Base-by-base conservation (phyloP, 78 protist species). In the Polysphondylium violaceum region DNA sequence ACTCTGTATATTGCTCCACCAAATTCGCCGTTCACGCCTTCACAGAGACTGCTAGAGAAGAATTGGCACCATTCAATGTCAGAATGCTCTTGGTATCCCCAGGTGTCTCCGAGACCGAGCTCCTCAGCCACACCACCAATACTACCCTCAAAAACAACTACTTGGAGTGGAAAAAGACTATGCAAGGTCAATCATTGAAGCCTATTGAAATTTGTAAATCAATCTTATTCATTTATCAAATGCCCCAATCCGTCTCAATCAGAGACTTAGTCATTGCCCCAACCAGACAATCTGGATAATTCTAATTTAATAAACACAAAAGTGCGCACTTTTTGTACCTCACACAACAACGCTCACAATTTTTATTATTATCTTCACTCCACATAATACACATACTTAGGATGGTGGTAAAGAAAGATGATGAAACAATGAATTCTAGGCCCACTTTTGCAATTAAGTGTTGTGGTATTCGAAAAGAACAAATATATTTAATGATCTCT, bases 51-150 rank as follows among this genome's bases (percentile, higher is more conserved):
- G n/a, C 76, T n/a, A 55, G 94, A 58, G 75, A 64, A 63, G 94
- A 88, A n/a, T 72, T 35, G 3, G 40, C 76, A 0, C 47, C 38
- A 11, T 23, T 31, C 55, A 77, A 77, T 38, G 94, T 88, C 1
- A 33, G 86, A 36, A 55, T 88, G 2, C 7, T 29, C 21, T 50
- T 76, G n/a, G 25, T 88, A 27, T 38, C 74, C 7, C 92, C 92
- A 17, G 92, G 92, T 50, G 78, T 55, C 33, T 71, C 74, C 7
- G 75, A 64, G 29, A 86, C 92, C 29, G 92, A 86, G 27, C 41
- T 86, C 4, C 6, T 86, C 8, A 33, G 63, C 9, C 92, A 86
- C 53, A 65, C 78, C 14, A 38, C 78, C 63, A 56, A 41, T 21
- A 56, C 51, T 0, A 50, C 61, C 21, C 38, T 86, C 27, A 31